Evolutionary conservation across 148 eudicot species (phyloP), one percentile per base, ranked within the genome.

Genomic region (Persicaria maculosa): DNA sequence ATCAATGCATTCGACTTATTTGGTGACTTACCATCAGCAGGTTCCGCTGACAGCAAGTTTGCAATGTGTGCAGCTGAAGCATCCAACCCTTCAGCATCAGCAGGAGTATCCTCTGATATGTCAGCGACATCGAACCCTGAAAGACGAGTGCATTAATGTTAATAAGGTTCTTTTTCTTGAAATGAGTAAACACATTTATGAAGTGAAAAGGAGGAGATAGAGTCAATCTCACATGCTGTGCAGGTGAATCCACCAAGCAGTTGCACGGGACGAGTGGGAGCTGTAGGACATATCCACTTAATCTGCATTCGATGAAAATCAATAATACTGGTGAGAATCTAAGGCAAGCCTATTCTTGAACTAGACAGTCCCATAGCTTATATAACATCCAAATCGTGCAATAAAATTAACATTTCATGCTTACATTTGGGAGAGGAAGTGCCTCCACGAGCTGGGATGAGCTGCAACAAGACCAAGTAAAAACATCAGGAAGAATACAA

Each of bases 231-330:
- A 95, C 99, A 95, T 79, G 99, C 97, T 77, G 97, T 80, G 82
- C 99, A 95, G 48, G 94, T 78, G 83, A 87, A 90, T 82, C 99
- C 99, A 81, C 97, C 97, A n/a, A 95, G 86, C 54, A 89, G 50
- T 62, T 92, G 81, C 45, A 95, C 99, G 31, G 99, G 89, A 7
- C 99, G 99, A 77, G 93, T 92, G 45, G 99, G 99, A 78, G 99
- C 99, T 76, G 99, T 95, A 48, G 99, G 99, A 72, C 97, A 95
- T 68, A 95, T 95, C 90, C 96, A 95, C 81, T 95, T 95, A 69
- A 95, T 84, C 99, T 95, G 89, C 84, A 84, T 78, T 2, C 52
- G 44, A 59, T 40, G 17, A 43, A 54, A 47, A 17, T 46, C 40
- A n/a, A 48, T 11, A 8, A 71, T 48, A 71, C 36, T 11, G 16